Base-by-base conservation (phyloP, 805 yeast species). In the Starmerella etchellsii region DNA sequence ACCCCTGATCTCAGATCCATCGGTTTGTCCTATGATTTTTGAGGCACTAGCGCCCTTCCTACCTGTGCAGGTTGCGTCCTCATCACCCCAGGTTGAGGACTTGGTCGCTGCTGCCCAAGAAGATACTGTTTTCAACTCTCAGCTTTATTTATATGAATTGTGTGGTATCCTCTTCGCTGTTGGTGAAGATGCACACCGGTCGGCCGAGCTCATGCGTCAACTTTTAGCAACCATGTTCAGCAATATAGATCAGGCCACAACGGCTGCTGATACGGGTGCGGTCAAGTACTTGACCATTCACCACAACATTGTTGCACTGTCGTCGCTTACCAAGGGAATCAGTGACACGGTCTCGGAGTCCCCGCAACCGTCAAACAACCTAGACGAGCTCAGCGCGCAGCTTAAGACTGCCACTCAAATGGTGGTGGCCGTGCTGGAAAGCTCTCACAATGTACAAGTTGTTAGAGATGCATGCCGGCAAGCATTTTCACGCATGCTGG, bases 401-500 rank as follows among this genome's bases (percentile, higher is more conserved):
- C 71, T 83, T 52, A 66, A 71, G 40, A 74, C 74, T 49, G 78
- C 83, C 6, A 78, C 94, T 0, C 84, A 83, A 56, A 94, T 81
- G 32, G 81, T 83, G 11, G 59, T 82, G 22, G 85, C 85, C 18
- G 81, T 94, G 1, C 67, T 91, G 48, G 94, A 88, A 46, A 76
- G 70, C 43, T 74, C 85, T 48, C 68, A 76, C 41, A 70, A 72
- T 31, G 69, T 67, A 47, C 84, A 78, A 55, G 66, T 68, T 25
- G 74, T 88, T 34, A 72, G 97, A 56, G 95, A 84, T 50, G 79
- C 95, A 4, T 68, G 88, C 4, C 71, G 95, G 52, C 84, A 81
- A 58, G 74, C 95, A 24, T 78, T 87, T 61, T 83, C 95, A 10
- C 71, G 97, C 47, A 69, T 91, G 50, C 79, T 85, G 40, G 83